Conservation (phyloP, 345 rosid genomes). For the Dovyalis caffra region DNA sequence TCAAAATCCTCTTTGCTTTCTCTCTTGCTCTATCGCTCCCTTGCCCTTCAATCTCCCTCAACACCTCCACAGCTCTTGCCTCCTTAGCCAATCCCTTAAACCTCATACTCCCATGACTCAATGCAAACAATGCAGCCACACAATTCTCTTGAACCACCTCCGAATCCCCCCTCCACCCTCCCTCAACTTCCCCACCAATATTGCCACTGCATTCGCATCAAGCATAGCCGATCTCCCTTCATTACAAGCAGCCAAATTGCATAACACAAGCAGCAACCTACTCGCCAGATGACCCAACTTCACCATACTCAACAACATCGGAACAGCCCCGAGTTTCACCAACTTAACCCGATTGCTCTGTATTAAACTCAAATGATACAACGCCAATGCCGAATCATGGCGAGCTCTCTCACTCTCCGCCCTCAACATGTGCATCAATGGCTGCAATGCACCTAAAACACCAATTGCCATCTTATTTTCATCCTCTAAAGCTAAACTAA, state of each 20-base stretch:
- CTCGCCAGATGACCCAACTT: conserved; percentile 14
- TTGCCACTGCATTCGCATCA: conserved; percentile 29
- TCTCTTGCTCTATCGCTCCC: conserved; percentile 27
- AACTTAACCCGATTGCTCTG: conserved; percentile 30
- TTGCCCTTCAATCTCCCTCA: conserved; percentile 25
- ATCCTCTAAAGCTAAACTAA: conserved; percentile 31
- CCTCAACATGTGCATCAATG: conserved; percentile 28
- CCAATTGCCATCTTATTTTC: conserved; percentile 39
- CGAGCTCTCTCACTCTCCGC: conserved; percentile 31
- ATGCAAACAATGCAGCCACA: conserved; percentile 24
- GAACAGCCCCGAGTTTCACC: conserved; percentile 33
- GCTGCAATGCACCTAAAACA: conserved; percentile 31
- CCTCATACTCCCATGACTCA: conserved; percentile 37
- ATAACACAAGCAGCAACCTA: conserved; percentile 21
- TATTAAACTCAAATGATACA: conserved; percentile 28
- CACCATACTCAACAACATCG: conserved; percentile 20
- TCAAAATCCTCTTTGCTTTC: conserved; percentile 31
- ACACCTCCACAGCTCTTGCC: conserved; percentile 27
- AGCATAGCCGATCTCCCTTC: conserved; percentile 40
- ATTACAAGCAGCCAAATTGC: conserved; percentile 29
- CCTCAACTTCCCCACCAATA: conserved; percentile 29
- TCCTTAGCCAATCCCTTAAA: conserved; percentile 32
- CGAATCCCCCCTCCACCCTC: conserved; percentile 5
- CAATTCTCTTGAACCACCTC: conserved; percentile 27
- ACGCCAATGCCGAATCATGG: conserved; percentile 30